Conservation (phyloP, 495 filamentous ascomycete genomes). For the Aspergillus homomorphus region DNA sequence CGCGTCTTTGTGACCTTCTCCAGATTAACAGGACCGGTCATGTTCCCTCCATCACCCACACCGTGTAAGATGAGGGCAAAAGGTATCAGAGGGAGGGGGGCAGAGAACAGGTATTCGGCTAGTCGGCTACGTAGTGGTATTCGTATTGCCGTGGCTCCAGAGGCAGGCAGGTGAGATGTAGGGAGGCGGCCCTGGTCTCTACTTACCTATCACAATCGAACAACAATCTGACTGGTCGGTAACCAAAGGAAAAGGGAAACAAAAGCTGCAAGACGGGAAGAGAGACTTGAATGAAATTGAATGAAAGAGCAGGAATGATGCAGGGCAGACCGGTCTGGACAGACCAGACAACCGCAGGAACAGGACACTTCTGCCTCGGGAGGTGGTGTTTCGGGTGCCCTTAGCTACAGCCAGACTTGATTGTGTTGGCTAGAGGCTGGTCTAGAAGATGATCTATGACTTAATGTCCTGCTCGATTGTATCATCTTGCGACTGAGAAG, state of each 20-base stretch:
- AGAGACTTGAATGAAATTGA: background rate
- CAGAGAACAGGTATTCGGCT: background rate
- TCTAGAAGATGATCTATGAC: background rate
- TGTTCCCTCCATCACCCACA: background rate
- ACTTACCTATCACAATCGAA: background rate
- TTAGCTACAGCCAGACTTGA: background rate
- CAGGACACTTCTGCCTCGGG: background rate
- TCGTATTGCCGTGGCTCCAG: background rate
- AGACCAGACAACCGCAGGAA: background rate
- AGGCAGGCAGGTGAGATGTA: constrained; percentile 5
- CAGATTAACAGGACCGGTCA: background rate
- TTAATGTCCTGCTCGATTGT: background rate
- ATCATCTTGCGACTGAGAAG: background rate
- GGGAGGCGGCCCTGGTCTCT: background rate
- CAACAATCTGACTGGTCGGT: background rate
- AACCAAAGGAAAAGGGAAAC: background rate
- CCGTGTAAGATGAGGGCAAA: background rate
- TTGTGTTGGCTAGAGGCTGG: no score
- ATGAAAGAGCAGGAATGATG: background rate
- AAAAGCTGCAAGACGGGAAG: background rate
- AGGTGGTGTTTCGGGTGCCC: background rate
- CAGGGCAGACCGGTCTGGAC: background rate
- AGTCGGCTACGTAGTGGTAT: background rate
- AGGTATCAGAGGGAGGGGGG: background rate
- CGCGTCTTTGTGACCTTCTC: background rate